phyloP scores from a whole-genome alignment of 23 red algal species.

The Agarophyton chilense region DNA sequence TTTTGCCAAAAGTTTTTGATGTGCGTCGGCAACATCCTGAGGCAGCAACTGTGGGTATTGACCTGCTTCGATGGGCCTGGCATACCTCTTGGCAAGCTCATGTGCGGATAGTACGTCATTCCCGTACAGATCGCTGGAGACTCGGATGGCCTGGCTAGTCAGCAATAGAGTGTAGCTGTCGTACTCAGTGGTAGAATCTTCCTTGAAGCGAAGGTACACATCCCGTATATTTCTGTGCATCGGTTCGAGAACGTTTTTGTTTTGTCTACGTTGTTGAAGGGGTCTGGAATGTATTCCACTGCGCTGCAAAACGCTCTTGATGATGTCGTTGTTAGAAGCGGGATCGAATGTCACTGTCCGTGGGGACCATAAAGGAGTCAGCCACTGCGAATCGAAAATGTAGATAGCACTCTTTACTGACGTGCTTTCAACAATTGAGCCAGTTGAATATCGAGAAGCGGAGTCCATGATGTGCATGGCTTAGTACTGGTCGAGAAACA shows the following conservation, averaged over 20 bases:
- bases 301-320: background rate
- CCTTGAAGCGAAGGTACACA: conserved; percentile 1
- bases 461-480: conserved; percentile 1
- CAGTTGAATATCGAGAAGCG: conserved; percentile 17
- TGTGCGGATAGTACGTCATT: conserved; percentile 20
- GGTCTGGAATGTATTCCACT: background rate
- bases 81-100: conserved; percentile 33
- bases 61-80: conserved; percentile 3
- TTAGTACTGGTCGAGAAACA: background rate
- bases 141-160: background rate
- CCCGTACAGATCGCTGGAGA: conserved; percentile 36
- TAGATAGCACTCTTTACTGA: conserved; percentile 15
- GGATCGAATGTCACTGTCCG: background rate
- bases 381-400: background rate
- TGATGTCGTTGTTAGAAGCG: background rate
- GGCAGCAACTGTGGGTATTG: background rate
- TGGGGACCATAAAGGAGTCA: conserved; percentile 21
- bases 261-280: conserved; percentile 6
- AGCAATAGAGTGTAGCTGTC: no score
- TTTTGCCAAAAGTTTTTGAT: conserved; percentile 25
- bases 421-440: background rate
- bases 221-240: conserved; percentile 26
- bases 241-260: conserved; percentile 46
- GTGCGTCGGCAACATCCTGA: background rate
- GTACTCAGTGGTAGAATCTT: background rate